A percentile compares a stretch with the other conserved stretches of the same genome.
Conservation (phyloP, 1,284 basidiomycete genomes). For the Leccinum griseonigrum region DNA sequence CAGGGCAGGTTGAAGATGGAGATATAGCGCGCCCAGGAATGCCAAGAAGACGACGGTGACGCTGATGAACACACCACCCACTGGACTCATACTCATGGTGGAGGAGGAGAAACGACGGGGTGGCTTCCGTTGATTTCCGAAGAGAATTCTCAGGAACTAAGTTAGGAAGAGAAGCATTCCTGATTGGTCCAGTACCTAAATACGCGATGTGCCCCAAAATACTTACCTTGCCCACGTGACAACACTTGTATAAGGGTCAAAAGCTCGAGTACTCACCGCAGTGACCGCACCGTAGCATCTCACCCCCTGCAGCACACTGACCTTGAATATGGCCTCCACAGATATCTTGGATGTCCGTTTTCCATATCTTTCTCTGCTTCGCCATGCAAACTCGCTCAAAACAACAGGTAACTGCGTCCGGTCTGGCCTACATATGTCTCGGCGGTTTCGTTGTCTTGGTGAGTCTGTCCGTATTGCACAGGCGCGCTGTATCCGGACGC, state of each 20-base stretch:
- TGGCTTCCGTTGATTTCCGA: not conserved
- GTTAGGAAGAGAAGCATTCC: not conserved
- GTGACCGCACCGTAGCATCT: not conserved
- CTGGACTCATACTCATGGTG: not conserved
- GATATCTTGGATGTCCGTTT: conserved; percentile 27
- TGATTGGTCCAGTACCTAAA: too few species aligned
- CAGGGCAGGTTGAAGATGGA: conserved; percentile 42
- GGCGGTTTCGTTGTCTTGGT: conserved; percentile 77
- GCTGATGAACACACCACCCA: conserved; percentile 6
- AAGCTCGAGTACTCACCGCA: too few species aligned
- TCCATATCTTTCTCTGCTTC: not conserved
- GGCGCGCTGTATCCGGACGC: not conserved
- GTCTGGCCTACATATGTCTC: conserved; percentile 70
- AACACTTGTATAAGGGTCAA: not conserved
- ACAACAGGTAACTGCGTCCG: conserved; percentile 45
- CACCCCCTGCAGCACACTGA: not conserved
- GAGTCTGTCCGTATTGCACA: conserved; percentile 16
- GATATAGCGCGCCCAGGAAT: conserved; percentile 34
- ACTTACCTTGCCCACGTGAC: conserved; percentile 4
- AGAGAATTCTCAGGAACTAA: not conserved
- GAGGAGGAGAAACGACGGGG: not conserved
- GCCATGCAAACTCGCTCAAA: conserved; percentile 16
- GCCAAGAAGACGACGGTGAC: conserved; percentile 30
- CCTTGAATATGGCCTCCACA: conserved; percentile 14
- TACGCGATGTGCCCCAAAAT: too few species aligned